phyloP scores from a whole-genome alignment of 2,329 filamentous ascomycete species.

The Penicillium sp. region DNA sequence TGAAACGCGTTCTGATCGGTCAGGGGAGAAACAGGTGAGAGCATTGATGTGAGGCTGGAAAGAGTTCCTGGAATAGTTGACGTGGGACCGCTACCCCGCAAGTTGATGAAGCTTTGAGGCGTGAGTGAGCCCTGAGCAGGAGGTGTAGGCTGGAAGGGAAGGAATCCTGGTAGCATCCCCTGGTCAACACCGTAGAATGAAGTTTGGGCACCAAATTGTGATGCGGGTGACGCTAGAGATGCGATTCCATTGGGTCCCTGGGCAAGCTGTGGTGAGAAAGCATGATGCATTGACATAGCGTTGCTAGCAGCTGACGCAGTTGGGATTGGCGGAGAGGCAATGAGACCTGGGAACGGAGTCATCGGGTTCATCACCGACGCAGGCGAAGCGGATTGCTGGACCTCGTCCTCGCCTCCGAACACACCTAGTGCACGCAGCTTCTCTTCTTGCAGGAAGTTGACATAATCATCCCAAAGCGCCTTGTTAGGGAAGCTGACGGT shows the following conservation, averaged over 20 bases:
- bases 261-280: constrained; percentile 66
- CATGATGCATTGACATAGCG: constrained; percentile 63
- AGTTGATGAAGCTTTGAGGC: constrained; percentile 49
- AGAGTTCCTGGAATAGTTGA: constrained; percentile 60
- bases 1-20: constrained; percentile 54
- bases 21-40: constrained; percentile 70
- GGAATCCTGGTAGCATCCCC: constrained; percentile 69
- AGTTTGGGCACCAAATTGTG: constrained; percentile 63
- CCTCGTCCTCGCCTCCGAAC: constrained; percentile 75
- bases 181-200: constrained; percentile 64
- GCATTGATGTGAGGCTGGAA: constrained; percentile 51
- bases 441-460: constrained; percentile 81
- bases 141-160: constrained; percentile 68
- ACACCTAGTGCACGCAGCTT: constrained; percentile 93
- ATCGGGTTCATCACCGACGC: constrained; percentile 68
- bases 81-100: constrained; percentile 54
- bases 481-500: constrained; percentile 51
- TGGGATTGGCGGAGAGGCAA: constrained; percentile 83
- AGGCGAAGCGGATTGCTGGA: constrained; percentile 69
- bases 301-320: constrained; percentile 78
- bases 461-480: constrained; percentile 75
- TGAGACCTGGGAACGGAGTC: constrained; percentile 74
- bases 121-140: constrained; percentile 49
- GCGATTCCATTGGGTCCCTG: constrained; percentile 64
- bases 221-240: constrained; percentile 73